phyloP scores from a whole-genome alignment of 2,329 filamentous ascomycete genomes.

The Scytalidium sp. region DNA sequence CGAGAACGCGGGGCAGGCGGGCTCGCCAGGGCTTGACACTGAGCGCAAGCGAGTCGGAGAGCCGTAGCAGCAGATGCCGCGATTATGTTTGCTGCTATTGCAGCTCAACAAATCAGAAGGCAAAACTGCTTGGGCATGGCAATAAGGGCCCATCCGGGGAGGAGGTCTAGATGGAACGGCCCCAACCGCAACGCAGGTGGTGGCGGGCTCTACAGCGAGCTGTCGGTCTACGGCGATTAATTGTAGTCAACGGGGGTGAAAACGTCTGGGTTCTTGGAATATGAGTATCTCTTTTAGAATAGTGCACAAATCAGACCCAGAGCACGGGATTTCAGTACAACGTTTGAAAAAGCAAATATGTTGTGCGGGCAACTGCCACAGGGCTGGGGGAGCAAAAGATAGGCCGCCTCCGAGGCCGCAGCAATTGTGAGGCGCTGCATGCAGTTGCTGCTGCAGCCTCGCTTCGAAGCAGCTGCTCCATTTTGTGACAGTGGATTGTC shows the following conservation, averaged over 20 bases:
- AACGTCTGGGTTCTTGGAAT: neutral
- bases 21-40: neutral
- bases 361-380: neutral
- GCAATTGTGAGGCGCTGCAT: conserved; percentile 1
- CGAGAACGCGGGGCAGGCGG: neutral
- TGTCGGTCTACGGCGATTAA: neutral
- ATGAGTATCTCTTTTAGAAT: neutral
- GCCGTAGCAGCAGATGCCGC: neutral
- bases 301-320: neutral
- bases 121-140: neutral
- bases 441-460: conserved; percentile 12
- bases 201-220: neutral
- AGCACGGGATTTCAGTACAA: neutral
- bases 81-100: neutral
- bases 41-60: neutral
- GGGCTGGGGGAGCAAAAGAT: neutral
- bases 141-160: neutral
- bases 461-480: neutral
- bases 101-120: neutral
- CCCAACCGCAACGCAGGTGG: neutral
- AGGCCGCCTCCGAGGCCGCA: neutral
- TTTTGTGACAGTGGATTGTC: neutral
- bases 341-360: neutral
- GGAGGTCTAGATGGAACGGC: neutral
- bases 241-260: neutral